phyloP scores from a whole-genome alignment of 2,329 filamentous ascomycete species.

The Aspergillus transmontanensis region DNA sequence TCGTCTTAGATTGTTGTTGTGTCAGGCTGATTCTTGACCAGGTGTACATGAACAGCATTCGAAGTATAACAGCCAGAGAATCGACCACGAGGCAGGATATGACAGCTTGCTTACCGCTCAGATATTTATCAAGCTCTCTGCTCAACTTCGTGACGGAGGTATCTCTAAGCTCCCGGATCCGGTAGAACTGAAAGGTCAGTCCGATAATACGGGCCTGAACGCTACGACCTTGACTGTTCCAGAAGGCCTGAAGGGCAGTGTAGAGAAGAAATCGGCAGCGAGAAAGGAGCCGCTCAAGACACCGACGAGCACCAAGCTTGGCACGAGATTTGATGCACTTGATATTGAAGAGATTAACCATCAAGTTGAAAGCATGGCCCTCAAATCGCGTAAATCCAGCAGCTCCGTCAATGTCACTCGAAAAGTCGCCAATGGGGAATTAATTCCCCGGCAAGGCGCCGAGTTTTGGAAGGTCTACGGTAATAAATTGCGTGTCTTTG shows the following conservation, averaged over 20 bases:
- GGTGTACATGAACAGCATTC: constrained; percentile 33
- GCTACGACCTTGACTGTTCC: background rate
- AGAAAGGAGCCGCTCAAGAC: background rate
- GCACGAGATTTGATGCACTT: constrained; percentile 34
- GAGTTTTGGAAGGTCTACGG: constrained; percentile 62
- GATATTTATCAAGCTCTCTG: constrained; percentile 58
- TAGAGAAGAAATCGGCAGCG: background rate
- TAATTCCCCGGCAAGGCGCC: constrained; percentile 55
- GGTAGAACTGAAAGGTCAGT: background rate
- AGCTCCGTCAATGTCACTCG: constrained; percentile 18
- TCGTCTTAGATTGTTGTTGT: background rate
- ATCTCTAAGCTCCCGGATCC: constrained; percentile 1
- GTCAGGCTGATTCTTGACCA: constrained; percentile 24
- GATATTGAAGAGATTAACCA: constrained; percentile 21
- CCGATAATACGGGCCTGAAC: background rate
- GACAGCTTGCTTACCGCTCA: constrained; percentile 64
- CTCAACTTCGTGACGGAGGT: constrained; percentile 51
- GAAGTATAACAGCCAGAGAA: constrained; percentile 31
- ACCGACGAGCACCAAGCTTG: constrained; percentile 12
- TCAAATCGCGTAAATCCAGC: background rate
- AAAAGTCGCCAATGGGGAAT: constrained; percentile 38
- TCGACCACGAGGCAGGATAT: constrained; percentile 62
- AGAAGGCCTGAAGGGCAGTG: background rate
- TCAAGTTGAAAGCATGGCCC: background rate
- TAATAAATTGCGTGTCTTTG: constrained; percentile 63